Evolutionary conservation across 2,329 filamentous ascomycete genomes (phyloP).

Genomic region (Huntiella abstrusa): DNA sequence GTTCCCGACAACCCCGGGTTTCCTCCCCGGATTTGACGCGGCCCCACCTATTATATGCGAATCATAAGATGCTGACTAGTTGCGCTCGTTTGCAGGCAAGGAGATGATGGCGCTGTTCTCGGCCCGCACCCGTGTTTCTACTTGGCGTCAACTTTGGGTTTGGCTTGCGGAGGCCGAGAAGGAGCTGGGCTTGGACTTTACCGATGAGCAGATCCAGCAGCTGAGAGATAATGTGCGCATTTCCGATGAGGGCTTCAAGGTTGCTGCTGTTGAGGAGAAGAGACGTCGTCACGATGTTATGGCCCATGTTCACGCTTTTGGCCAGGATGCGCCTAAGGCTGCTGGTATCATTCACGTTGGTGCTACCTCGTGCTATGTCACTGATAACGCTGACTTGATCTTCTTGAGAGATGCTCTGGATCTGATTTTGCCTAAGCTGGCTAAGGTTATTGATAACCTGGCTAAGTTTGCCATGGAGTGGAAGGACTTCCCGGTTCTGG

Average conservation of each 20-base stretch:
- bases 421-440: slow-evolving; percentile 58
- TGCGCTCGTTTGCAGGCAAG: slow-evolving; percentile 13
- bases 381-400: slow-evolving; percentile 63
- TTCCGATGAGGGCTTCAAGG: slow-evolving; percentile 58
- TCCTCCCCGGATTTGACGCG: not conserved
- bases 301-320: slow-evolving; percentile 53
- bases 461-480: slow-evolving; percentile 51
- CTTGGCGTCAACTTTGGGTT: slow-evolving; percentile 75
- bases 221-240: slow-evolving; percentile 58
- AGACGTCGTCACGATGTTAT: slow-evolving; percentile 33
- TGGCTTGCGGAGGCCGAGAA: slow-evolving; percentile 66
- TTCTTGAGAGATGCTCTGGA: slow-evolving; percentile 46
- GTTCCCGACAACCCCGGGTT: slow-evolving; percentile 1
- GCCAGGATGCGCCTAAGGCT: slow-evolving; percentile 52
- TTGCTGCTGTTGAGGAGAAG: slow-evolving; percentile 61
- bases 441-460: slow-evolving; percentile 60
- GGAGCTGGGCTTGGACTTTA: slow-evolving; percentile 60
- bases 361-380: slow-evolving; percentile 42
- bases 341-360: slow-evolving; percentile 71
- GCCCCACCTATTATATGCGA: not conserved
- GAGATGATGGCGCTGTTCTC: slow-evolving; percentile 72
- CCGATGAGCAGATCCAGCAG: slow-evolving; percentile 53
- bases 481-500: slow-evolving; percentile 29
- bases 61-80: not conserved
- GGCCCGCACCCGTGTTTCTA: slow-evolving; percentile 52